Conservation (phyloP, 352 stramenopile species). For the Phytophthora agathidicida region DNA sequence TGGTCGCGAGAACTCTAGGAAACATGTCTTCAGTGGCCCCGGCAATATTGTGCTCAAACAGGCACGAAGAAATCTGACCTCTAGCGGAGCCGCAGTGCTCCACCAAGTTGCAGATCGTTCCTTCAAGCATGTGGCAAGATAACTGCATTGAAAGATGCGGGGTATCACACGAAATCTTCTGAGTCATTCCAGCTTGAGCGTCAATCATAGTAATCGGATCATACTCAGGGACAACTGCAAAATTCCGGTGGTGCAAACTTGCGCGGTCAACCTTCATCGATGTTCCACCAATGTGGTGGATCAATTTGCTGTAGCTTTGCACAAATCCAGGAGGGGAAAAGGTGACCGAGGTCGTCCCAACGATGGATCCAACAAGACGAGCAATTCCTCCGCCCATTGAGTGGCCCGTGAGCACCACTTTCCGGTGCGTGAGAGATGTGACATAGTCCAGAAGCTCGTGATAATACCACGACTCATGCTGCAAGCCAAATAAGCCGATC, state of each 20-base stretch:
- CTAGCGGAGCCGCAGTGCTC: slow-evolving; percentile 76
- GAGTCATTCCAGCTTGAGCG: slow-evolving; percentile 86
- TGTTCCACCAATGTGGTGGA: slow-evolving; percentile 80
- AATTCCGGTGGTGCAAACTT: slow-evolving; percentile 82
- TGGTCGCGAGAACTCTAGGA: slow-evolving; percentile 32
- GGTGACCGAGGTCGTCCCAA: slow-evolving; percentile 79
- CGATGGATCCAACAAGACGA: slow-evolving; percentile 79
- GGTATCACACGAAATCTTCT: slow-evolving; percentile 91
- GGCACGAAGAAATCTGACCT: slow-evolving; percentile 65
- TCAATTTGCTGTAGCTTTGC: slow-evolving; percentile 90
- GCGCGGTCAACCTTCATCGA: slow-evolving; percentile 73
- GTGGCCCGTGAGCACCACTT: slow-evolving; percentile 89
- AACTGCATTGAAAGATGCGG: slow-evolving; percentile 89
- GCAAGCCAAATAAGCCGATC: slow-evolving; percentile 86
- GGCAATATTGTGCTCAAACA: slow-evolving; percentile 81
- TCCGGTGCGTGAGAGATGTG: slow-evolving; percentile 74
- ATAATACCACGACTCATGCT: slow-evolving; percentile 90
- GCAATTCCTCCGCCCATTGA: slow-evolving; percentile 90
- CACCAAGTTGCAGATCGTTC: slow-evolving; percentile 84
- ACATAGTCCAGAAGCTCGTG: slow-evolving; percentile 87
- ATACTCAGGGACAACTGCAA: slow-evolving; percentile 90
- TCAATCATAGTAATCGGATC: slow-evolving; percentile 91
- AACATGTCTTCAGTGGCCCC: slow-evolving; percentile 76
- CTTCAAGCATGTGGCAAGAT: slow-evolving; percentile 93
- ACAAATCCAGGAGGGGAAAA: slow-evolving; percentile 87